Evolutionary conservation across 306 rosid genomes (phyloP), one percentile per base, ranked within the genome.

Genomic region (Arachis stenosperma): DNA sequence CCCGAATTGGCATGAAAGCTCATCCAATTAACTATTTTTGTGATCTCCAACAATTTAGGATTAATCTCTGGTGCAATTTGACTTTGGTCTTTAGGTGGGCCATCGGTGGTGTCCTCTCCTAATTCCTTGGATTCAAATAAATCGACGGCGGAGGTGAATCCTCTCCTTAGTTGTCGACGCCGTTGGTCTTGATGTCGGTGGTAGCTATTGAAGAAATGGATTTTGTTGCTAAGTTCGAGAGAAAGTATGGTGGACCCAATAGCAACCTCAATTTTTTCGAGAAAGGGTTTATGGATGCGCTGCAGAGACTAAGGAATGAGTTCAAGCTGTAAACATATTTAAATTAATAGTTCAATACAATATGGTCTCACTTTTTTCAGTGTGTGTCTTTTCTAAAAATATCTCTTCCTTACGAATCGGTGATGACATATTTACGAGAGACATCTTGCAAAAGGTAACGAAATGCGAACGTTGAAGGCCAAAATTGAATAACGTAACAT

Each of bases 281-380:
- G 62, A 93, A 91, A 65, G 99, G 97, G 14, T 95, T 91, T 75
- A 84, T 90, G 98, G 99, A 90, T 48, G 96, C 98, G 3, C 76
- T 95, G 58, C 96, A 95, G 78, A 78, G 98, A 64, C 91, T 98
- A 2, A 86, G 92, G 79, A 91, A 78, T 41, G 71, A 78, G 14
- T 95, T 83, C 74, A 87, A 87, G 86, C 88, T 91, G 8, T 17
- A 17, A 17, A 17, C 17, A 17, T 17, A 17, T 17, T 17, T 17
- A 17, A 17, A 17, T 17, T 17, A 17, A 17, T 17, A 17, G 17
- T 17, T 17, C 17, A 17, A 17, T 17, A 17, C 17, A 17, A 17
- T 17, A 17, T 0, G 17, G 17, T 17, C 0, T 17, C 0, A 17
- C 17, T 17, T 17, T 17, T 17, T 17, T 17, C 17, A 17, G 0